Evolutionary conservation across 164 flowering plant species (phyloP), one percentile per base, ranked within the genome.

Genomic region (Dillenia suffruticosa): DNA sequence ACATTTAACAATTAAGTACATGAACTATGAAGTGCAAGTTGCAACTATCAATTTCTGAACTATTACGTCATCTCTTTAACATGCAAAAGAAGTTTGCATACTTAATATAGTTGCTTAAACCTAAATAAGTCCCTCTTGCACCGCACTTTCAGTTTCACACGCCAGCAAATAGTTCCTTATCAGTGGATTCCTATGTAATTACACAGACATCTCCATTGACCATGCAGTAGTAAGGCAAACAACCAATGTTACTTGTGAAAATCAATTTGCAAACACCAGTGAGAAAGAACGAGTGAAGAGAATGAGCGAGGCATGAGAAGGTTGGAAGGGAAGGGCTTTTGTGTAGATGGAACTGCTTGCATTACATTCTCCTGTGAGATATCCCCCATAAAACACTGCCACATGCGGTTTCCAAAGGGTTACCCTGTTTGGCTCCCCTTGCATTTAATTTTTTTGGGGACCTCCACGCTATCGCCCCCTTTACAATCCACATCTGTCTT

Each of bases 281-380:
- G 9, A 57, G 46, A 16, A 15, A 56, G 15, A 15, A 2, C 8
- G 26, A 24, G n/a, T 17, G 12, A 12, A 51, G 15, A 51, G 19
- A 45, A 10, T 12, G 26, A 24, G 16, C 8, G 24, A 10, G 9
- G 61, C 40, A 57, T 10, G 62, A 12, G 9, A 16, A 24, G 3
- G 32, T 13, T 51, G 8, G 49, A 47, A 51, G 16, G 49, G 19
- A 56, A 56, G 12, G 5, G 45, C 13, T 71, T 68, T 40, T 56
- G 52, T 47, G 54, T 50, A 53, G 71, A 66, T 63, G 56, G 26
- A 56, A 12, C 60, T 71, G 48, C 64, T 54, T 62, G 60, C 40
- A 46, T 17, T 51, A 59, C 44, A 22, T 24, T 46, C 55, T 59
- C 63, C 45, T 57, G 59, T n/a, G 49, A 48, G 9, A 71, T 55